Evolutionary conservation across 345 rosid genomes (phyloP).

Genomic region (Salix koriyanagi): DNA sequence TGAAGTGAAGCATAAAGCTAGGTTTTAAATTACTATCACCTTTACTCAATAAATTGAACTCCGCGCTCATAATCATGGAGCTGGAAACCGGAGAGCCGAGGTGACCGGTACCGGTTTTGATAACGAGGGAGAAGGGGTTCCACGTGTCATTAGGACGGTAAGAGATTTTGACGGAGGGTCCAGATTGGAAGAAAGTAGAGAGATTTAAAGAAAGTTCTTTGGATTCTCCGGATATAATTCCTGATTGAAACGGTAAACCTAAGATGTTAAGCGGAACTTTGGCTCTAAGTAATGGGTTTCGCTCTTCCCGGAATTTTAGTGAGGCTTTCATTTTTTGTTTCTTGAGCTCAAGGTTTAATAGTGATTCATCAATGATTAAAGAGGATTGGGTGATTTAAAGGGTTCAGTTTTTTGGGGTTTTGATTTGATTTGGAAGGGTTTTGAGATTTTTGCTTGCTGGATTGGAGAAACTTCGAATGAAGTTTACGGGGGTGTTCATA

Average conservation of each 20-base stretch:
- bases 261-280: constrained; percentile 71
- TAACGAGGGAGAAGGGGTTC: constrained; percentile 78
- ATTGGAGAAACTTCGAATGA: neutral
- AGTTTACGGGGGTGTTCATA: too few relatives aligned
- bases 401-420: too few relatives aligned
- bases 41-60: constrained; percentile 59
- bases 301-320: constrained; percentile 83
- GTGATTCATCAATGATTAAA: neutral
- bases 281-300: constrained; percentile 73
- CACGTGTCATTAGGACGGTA: constrained; percentile 89
- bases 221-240: constrained; percentile 82
- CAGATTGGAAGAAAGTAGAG: constrained; percentile 73
- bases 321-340: constrained; percentile 68
- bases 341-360: neutral
- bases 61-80: constrained; percentile 90
- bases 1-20: constrained; percentile 85
- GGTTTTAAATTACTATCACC: constrained; percentile 45
- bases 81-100: constrained; percentile 72
- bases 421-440: neutral
- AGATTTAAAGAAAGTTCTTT: constrained; percentile 77
- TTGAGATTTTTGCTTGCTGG: neutral
- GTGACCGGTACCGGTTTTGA: constrained; percentile 81
- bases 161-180: constrained; percentile 72
- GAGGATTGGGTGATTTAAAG: neutral
- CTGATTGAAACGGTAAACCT: constrained; percentile 87